Base-by-base conservation (phyloP, 2,329 filamentous ascomycete species). In the Cladosporium colombiae region DNA sequence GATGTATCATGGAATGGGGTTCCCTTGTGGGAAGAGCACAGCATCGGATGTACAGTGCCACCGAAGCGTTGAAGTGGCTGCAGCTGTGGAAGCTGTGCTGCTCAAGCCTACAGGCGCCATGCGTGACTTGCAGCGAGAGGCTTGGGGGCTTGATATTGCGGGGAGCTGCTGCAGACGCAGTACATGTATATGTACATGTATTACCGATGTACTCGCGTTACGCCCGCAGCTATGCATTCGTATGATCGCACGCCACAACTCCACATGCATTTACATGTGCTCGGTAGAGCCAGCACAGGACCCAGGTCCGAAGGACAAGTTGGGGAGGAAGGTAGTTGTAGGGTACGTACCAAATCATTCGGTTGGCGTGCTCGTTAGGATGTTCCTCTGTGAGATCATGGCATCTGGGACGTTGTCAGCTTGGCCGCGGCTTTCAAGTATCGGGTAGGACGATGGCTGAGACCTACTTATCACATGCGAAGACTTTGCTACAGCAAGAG, bases 301-400 rank as follows among this genome's bases (percentile, higher is more conserved):
- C 52, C 52, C 31, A 31, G 50, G 50, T 53, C 25, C 50, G 50
- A 14, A 27, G 1, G 50, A 25, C 13, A 14, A 21, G 18, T 11
- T 6, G 52, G 27, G 5, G 10, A 35, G 7, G 31, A 40, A 57
- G 21, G 33, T 33, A 58, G 44, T 53, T 21, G 35, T 14, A 29
- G 23, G 14, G 16, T 46, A 73, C 79, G 66, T 77, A 83, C 81
- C 91, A 94, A 40, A 94, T 87, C 91, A 95, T 95, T 58, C 91
- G 83, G 73, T 89, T 92, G 8, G 92, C 92, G 83, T 91, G 92
- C 79, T 95, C 92, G 69, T 91, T 89, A 8, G 85, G 80, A 78
- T 96, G 92, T 60, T 90, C 88, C 71, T 88, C 86, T 11, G 80
- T 84, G 18, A 80, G 84, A 75, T 95, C 91, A 73, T 96, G 92